Percentiles rank a stretch among this genome's conserved stretches.
Evolutionary conservation across 1,284 basidiomycete species (phyloP).

Genomic region (Inonotus hispidus): DNA sequence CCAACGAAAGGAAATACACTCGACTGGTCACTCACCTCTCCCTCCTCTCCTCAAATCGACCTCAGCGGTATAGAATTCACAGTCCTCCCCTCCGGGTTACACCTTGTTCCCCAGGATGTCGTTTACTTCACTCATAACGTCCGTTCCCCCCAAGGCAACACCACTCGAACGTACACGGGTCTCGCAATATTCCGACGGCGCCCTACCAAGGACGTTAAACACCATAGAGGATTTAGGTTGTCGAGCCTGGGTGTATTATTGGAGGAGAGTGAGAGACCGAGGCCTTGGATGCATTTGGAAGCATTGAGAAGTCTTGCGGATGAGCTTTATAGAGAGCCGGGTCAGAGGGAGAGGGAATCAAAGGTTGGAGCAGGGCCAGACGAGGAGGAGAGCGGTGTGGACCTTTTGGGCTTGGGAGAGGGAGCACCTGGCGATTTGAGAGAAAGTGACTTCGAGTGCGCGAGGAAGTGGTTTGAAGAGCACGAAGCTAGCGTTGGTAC

Average conservation of each 20-base stretch:
- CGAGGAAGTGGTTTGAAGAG: constrained; percentile 57
- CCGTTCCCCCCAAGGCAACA: constrained; percentile 32
- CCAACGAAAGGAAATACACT: constrained; percentile 71
- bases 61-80: constrained; percentile 72
- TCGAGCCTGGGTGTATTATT: constrained; percentile 73
- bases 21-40: constrained; percentile 60
- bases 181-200: constrained; percentile 67
- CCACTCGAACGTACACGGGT: constrained; percentile 29
- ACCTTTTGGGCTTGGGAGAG: constrained; percentile 3
- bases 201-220: constrained; percentile 52
- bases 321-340: constrained; percentile 47
- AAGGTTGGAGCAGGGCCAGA: no score
- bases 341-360: constrained; percentile 33
- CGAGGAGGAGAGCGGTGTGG: neutral
- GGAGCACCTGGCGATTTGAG: constrained; percentile 18
- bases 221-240: constrained; percentile 72
- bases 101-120: constrained; percentile 69
- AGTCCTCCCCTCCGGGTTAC: constrained; percentile 73
- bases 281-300: constrained; percentile 65
- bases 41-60: constrained; percentile 54
- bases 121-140: constrained; percentile 72
- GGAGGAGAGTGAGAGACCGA: constrained; percentile 52
- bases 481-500: constrained; percentile 39
- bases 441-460: constrained; percentile 60
- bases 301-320: constrained; percentile 55